These are phyloP conservation scores for Candida awuae DNA, from an alignment of 805 yeast species.

Conservation along the genomic window DNA sequence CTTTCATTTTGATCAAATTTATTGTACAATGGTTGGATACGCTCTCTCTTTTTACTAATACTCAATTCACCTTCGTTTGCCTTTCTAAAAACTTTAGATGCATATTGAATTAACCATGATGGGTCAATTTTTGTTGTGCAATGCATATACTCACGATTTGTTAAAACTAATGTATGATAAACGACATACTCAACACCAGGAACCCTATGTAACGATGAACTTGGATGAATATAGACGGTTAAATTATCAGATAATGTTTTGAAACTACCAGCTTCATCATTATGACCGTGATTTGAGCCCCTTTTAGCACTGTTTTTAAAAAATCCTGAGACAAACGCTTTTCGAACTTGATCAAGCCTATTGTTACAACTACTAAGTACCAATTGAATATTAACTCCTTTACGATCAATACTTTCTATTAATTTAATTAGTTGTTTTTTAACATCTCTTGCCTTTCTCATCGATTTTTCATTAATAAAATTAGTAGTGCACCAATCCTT, in stretches of 20 bases:
- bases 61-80: conserved; percentile 44
- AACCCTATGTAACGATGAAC: conserved; percentile 56
- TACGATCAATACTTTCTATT: conserved; percentile 38
- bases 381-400: conserved; percentile 18
- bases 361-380: conserved; percentile 40
- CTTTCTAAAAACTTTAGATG: conserved; percentile 66
- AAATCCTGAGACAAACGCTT: conserved; percentile 59
- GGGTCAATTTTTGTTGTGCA: conserved; percentile 79
- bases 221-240: conserved; percentile 80
- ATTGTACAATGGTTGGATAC: conserved; percentile 67
- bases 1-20: conserved; percentile 52
- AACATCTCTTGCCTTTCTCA: conserved; percentile 74
- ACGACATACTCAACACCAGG: conserved; percentile 64
- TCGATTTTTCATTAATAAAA: conserved; percentile 70
- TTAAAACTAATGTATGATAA: conserved; percentile 73
- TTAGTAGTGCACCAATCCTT: conserved; percentile 73
- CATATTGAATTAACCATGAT: conserved; percentile 62
- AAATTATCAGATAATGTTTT: conserved; percentile 58
- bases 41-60: conserved; percentile 48
- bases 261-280: conserved; percentile 40
- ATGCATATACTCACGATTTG: conserved; percentile 88
- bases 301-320: conserved; percentile 60
- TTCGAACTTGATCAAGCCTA: conserved; percentile 48
- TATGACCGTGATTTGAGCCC: conserved; percentile 34
- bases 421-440: conserved; percentile 57